Evolutionary conservation across 2,329 filamentous ascomycete genomes (phyloP).

Genomic region (Phoma sp.): DNA sequence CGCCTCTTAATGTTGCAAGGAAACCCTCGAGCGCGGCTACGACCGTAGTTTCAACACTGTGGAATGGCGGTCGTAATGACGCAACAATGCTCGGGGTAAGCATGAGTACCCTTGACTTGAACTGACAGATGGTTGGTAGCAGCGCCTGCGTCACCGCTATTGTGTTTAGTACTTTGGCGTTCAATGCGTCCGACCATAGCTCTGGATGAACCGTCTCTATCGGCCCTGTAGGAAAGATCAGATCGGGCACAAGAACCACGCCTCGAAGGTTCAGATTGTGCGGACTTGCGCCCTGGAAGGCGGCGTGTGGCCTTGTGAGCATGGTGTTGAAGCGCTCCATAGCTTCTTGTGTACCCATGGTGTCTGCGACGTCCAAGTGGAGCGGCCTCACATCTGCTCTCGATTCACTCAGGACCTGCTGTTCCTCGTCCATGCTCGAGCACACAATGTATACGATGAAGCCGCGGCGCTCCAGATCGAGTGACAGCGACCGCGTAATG

Average conservation of each 20-base stretch:
- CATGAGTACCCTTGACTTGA: conserved; percentile 72
- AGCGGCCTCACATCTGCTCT: conserved; percentile 83
- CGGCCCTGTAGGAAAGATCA: conserved; percentile 79
- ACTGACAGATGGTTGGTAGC: conserved; percentile 64
- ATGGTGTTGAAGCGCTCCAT: conserved; percentile 75
- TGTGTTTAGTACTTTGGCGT: conserved; percentile 88
- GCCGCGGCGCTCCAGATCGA: conserved; percentile 88
- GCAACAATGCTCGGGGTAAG: conserved; percentile 82
- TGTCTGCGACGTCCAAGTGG: conserved; percentile 82
- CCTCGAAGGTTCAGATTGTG: conserved; percentile 80
- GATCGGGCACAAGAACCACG: conserved; percentile 81
- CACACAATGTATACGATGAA: conserved; percentile 95
- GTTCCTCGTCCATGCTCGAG: conserved; percentile 83
- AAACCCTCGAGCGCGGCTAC: conserved; percentile 87
- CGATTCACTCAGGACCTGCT: conserved; percentile 76
- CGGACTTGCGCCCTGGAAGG: conserved; percentile 76
- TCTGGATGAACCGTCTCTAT: conserved; percentile 86
- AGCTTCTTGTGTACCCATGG: conserved; percentile 70
- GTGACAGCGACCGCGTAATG: conserved; percentile 79
- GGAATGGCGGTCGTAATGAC: conserved; percentile 80
- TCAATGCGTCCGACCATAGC: conserved; percentile 87
- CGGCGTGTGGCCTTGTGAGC: conserved; percentile 76
- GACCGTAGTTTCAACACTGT: conserved; percentile 85
- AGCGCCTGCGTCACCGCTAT: conserved; percentile 90
- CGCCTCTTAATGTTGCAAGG: conserved; percentile 78